Base-by-base conservation (phyloP, 257 asterid species). In the Rhazya stricta region DNA sequence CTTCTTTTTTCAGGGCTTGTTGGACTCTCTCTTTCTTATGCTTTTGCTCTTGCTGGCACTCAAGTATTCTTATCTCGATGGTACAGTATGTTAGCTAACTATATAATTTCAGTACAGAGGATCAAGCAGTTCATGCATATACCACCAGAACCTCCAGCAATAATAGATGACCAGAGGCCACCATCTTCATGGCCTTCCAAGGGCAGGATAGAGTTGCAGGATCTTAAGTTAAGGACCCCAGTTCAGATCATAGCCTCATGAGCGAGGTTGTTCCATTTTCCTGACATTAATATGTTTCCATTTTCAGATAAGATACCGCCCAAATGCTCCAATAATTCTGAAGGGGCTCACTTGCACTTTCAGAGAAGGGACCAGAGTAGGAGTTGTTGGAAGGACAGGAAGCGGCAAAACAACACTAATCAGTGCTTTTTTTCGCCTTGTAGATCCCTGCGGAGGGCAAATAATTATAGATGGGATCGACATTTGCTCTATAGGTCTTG, bases 311-410 rank as follows among this genome's bases (percentile, higher is more conserved):
- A 85, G 90, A 56, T 92, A 89, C 46, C 88, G 96, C 23, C 84
- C 89, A 0, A 90, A 92, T 83, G 84, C 96, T 34, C 96, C 96
- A n/a, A 25, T 84, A 70, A 89, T 92, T 60, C 92, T 92, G 16
- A 87, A 91, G 71, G 96, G 96, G 78, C 83, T 90, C 69, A 89
- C 88, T 6, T 90, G 97, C 85, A 84, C 88, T 23, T 89, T 92
- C 81, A 74, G 54, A 50, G 94, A 87, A 88, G 96, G 91, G 74
- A 83, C 68, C 1, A 77, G 94, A 81, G 81, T 89, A 23, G 97
- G 97, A 56, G 87, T 92, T 12, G 96, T 92, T 72, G 97, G 96
- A 60, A 83, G 97, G 85, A 92, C 97, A 0, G 96, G 97, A 77
- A 92, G 97, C 32, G 97, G 97, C 32, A 92, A 90, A 79, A 89